Evolutionary conservation across 106 monocot species (phyloP), one percentile per base, ranked within the genome.

Genomic region (Posidonia australis): DNA sequence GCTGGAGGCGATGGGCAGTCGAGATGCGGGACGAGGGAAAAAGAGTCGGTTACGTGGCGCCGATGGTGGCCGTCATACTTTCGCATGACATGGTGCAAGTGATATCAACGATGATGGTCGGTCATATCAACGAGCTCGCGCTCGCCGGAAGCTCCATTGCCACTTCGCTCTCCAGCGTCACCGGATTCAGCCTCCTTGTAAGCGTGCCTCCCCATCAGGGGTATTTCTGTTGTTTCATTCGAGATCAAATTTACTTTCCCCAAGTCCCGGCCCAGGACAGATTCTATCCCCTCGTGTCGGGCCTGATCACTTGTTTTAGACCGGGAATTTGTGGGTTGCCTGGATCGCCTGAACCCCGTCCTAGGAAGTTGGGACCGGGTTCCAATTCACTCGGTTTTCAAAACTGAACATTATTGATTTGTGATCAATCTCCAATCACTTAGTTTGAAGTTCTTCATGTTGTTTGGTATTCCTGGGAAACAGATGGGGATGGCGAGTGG

Each of bases 401-500:
- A n/a, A n/a, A n/a, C n/a, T n/a, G n/a, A n/a, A n/a, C 36, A 36
- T 36, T 36, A 7, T 36, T 2, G 36, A 36, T 36, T 36, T 36
- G 36, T 36, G 36, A 4, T 36, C 36, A 2, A 36, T 36, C 7
- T 36, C 36, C 36, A 36, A 7, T 36, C 7, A 7, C 7, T 36
- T 7, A 36, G 36, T 36, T 36, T n/a, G n/a, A n/a, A n/a, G n/a
- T n/a, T n/a, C n/a, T n/a, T n/a, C n/a, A n/a, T n/a, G n/a, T n/a
- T n/a, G n/a, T n/a, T n/a, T n/a, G n/a, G n/a, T n/a, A n/a, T n/a
- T n/a, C n/a, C n/a, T n/a, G n/a, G n/a, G n/a, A 36, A 36, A 36
- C 70, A 84, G 80, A 12, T 77, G 58, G 84, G 84, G 16, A 62
- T 84, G 73, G 80, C 77, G 12, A 77, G 83, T 51, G 83, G 65